Percentiles rank a stretch among this genome's conserved stretches.
phyloP scores from a whole-genome alignment of 805 yeast species.

The Hanseniaspora nectarophila region DNA sequence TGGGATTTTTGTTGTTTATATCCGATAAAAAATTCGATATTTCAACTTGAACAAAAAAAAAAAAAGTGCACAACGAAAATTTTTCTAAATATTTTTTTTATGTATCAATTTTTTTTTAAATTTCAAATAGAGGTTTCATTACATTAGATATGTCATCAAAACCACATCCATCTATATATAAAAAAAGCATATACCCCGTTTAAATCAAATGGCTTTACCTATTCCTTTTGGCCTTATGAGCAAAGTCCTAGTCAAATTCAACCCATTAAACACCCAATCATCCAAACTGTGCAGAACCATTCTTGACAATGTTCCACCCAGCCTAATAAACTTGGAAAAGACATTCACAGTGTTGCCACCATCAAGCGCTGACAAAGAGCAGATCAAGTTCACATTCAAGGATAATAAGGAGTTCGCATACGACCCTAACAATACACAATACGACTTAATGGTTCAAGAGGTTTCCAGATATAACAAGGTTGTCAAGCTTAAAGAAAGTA shows the following conservation, averaged over 20 bases:
- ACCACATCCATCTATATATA: background rate
- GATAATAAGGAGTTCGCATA: constrained; percentile 62
- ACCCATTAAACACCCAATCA: constrained; percentile 54
- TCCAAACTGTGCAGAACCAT: constrained; percentile 73
- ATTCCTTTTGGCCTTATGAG: constrained; percentile 39
- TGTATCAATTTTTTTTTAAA: no score
- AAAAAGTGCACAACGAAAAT: background rate
- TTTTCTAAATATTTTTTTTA: background rate
- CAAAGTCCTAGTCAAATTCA: constrained; percentile 61
- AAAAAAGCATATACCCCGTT: no score
- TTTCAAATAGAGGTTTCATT: no score
- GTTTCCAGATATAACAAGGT: constrained; percentile 77
- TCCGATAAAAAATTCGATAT: no score
- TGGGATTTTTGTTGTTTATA: background rate
- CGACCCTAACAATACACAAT: constrained; percentile 47
- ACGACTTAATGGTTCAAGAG: constrained; percentile 50
- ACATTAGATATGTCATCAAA: background rate
- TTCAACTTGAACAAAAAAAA: no score
- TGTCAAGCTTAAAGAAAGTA: constrained; percentile 61
- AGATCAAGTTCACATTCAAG: constrained; percentile 60
- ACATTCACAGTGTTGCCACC: constrained; percentile 49
- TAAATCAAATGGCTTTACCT: constrained; percentile 3
- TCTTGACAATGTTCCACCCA: constrained; percentile 68
- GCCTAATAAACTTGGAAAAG: constrained; percentile 48
- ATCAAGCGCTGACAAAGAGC: constrained; percentile 23